phyloP scores from a whole-genome alignment of 495 filamentous ascomycete species.

The Xylaria scruposa region DNA sequence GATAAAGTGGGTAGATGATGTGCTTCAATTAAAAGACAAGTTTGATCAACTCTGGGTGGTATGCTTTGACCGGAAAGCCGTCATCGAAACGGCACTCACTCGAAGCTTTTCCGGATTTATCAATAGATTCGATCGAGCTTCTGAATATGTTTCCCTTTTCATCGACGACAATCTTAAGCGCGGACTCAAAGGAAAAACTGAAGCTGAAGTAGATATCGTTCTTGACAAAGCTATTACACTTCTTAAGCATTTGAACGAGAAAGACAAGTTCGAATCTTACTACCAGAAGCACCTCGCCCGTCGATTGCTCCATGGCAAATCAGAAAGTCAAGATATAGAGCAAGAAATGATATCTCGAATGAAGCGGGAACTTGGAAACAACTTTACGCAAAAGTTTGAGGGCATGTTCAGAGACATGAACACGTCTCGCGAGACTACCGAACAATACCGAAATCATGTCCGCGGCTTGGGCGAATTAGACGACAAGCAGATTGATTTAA shows the following conservation, averaged over 20 bases:
- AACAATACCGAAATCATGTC: constrained; percentile 75
- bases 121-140: constrained; percentile 79
- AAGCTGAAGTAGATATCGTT: constrained; percentile 83
- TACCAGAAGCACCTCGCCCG: constrained; percentile 97
- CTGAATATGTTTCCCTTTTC: constrained; percentile 94
- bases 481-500: constrained; percentile 73
- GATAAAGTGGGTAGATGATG: constrained; percentile 94
- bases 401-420: constrained; percentile 99
- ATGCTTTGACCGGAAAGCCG: constrained; percentile 76
- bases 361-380: constrained; percentile 93
- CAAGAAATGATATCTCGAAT: constrained; percentile 95
- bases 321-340: constrained; percentile 87
- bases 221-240: constrained; percentile 90
- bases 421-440: constrained; percentile 82
- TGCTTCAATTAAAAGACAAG: constrained; percentile 83
- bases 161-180: constrained; percentile 97
- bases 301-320: constrained; percentile 83
- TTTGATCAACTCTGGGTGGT: constrained; percentile 78
- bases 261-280: constrained; percentile 96
- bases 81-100: constrained; percentile 79
- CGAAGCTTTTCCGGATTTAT: constrained; percentile 90
- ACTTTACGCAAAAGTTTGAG: constrained; percentile 91
- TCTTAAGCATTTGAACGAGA: constrained; percentile 84
- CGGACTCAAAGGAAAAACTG: constrained; percentile 90
- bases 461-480: constrained; percentile 67